Evolutionary conservation across 1,139 yeast species (phyloP), one percentile per base, ranked within the genome.

Genomic region (Kodamaea suecica): DNA sequence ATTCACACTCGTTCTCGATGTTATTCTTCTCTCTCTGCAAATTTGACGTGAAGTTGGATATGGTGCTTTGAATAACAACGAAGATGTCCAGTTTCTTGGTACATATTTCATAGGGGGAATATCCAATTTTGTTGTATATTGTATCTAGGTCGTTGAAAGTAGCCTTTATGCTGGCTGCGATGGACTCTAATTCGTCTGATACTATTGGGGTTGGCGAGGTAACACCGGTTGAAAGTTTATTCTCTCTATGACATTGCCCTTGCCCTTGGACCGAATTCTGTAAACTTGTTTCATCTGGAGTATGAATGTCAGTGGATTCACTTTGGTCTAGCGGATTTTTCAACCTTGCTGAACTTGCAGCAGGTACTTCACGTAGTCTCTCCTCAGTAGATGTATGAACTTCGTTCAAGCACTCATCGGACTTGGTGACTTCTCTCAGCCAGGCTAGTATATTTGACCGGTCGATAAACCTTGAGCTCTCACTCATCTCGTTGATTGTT

Each of bases 1-100:
- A 70, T 35, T 67, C 73, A 48, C 74, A 68, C 42, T 70, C 76
- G 38, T 61, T 64, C 34, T 61, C 67, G 3, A 70, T 64, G 38
- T 52, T 62, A 23, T 43, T 52, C 49, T 62, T 66, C 42, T 70
- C 74, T 39, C 73, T 51, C 28, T 55, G 57, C 14, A 69, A 49
- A 29, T 44, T 59, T 19, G 44, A 38, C 3, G 68, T 57, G 43
- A 66, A 67, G 29, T 59, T 57, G 9, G 50, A 34, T 12, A 70
- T 67, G 7, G 73, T 65, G 17, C 63, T 64, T 33, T 66, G 64
- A n/a, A 70, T 59, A 4, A 58, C 63, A 12, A 47, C 56, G 39
- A 68, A 69, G 23, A 70, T 66, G 38, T 69, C 68, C 6, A 62
- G 42, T 40, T 65, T 64, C 42, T 67, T 68, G 14, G 47, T 44